phyloP scores from a whole-genome alignment of 2,329 filamentous ascomycete genomes.

The Exophiala bonariae region DNA sequence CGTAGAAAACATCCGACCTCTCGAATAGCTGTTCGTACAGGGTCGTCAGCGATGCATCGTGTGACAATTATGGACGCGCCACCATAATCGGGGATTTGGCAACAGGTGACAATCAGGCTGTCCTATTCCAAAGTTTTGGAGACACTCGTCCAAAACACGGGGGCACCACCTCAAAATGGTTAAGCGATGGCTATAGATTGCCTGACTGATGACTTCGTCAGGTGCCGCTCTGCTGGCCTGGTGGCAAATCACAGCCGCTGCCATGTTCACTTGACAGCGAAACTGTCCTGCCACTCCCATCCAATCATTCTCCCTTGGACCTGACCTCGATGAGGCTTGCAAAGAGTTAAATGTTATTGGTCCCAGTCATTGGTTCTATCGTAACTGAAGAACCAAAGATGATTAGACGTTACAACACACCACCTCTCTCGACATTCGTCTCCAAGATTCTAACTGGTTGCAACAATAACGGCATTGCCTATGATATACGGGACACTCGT shows the following conservation, averaged over 20 bases:
- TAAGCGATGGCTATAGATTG: background rate
- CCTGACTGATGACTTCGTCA: background rate
- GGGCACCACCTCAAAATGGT: background rate
- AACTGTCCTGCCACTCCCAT: constrained; percentile 1
- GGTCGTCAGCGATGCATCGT: constrained; percentile 2
- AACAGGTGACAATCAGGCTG: constrained; percentile 4
- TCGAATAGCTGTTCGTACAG: no score
- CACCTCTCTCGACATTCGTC: constrained; percentile 14
- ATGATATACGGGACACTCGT: no score
- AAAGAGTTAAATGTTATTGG: background rate
- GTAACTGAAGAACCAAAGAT: constrained; percentile 7
- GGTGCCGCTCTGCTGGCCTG: constrained; percentile 8
- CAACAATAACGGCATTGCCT: no score
- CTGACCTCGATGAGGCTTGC: background rate
- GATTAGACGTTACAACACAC: background rate
- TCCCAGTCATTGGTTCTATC: constrained; percentile 17
- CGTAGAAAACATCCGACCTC: no score
- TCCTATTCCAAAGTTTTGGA: constrained; percentile 10
- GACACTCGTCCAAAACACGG: constrained; percentile 4
- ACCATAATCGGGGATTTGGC: constrained; percentile 4
- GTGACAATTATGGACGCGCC: constrained; percentile 14
- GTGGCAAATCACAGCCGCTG: constrained; percentile 19
- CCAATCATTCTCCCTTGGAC: constrained; percentile 9
- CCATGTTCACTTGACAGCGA: constrained; percentile 6
- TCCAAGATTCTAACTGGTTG: constrained; percentile 2